Base-by-base conservation (phyloP, 768 basidiomycete genomes). In the Mycena filopes region DNA sequence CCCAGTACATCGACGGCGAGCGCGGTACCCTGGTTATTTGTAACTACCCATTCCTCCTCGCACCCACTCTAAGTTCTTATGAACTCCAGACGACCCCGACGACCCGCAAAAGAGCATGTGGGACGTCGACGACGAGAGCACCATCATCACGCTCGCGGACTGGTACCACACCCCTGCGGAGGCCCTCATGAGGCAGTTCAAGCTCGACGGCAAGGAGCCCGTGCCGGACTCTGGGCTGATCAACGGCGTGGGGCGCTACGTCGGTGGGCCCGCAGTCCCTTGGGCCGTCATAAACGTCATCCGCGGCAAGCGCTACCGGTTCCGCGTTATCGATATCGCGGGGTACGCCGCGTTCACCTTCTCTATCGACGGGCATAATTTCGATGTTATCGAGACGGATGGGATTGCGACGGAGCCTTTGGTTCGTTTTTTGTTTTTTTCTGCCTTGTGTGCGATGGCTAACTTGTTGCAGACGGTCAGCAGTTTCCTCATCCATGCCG, bases 251-350 rank as follows among this genome's bases (percentile, higher is more conserved):
- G 65, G 60, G 42, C 23, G 18, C 6, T 41, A 33, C 63, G 8
- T 59, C 15, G 80, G 77, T 15, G 82, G 83, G 9, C 79, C 82
- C n/a, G 11, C 48, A 3, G 62, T 68, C 9, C 66, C 75, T 1
- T 73, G 82, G 26, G 49, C 83, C 0, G 73, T 81, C 6, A 65
- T 83, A 66, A 73, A 75, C 49, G 79, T 84, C 31, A 48, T 64
- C 8, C 63, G 57, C 8, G 77, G 78, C 12, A 81, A 77, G 60
- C 60, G 71, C 31, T 55, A 55, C 42, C 54, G 54, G 54, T 80
- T 84, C 70, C 82, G 83, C 11, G 18, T 84, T 18, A 61, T 84
- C 58, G 70, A 72, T 42, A 77, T 73, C 21, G 77, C 81, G 29
- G 83, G 80, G 54, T 72, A 75, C 25, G 65, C 66, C 13, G 70